phyloP scores from a whole-genome alignment of 2,329 filamentous ascomycete species.

The Botrytis cinerea region DNA sequence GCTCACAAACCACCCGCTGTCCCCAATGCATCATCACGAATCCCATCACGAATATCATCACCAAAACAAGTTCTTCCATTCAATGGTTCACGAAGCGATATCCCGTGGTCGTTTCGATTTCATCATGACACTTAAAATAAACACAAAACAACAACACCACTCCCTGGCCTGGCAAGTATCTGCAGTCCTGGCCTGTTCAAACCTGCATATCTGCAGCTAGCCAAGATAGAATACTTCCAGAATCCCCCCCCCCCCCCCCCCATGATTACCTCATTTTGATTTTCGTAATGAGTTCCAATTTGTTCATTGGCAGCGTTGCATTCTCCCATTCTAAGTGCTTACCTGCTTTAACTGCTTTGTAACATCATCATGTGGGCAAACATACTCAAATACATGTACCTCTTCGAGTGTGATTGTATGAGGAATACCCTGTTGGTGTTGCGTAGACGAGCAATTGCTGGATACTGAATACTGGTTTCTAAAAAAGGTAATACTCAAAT shows the following conservation, averaged over 20 bases:
- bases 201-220: conserved; percentile 13
- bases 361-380: neutral
- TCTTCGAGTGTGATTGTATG: conserved; percentile 1
- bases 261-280: conserved; percentile 23
- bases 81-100: neutral
- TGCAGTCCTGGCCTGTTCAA: conserved; percentile 10
- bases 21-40: conserved; percentile 10
- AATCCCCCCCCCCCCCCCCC: conserved; percentile 1
- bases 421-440: neutral
- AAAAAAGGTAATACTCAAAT: neutral
- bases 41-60: conserved; percentile 12
- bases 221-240: conserved; percentile 23
- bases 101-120: conserved; percentile 10
- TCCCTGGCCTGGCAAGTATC: conserved; percentile 6
- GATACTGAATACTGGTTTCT: neutral
- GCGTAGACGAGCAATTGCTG: neutral
- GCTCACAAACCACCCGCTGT: conserved; percentile 11
- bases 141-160: conserved; percentile 10
- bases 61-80: conserved; percentile 2
- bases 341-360: conserved; percentile 11
- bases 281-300: neutral
- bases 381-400: neutral
- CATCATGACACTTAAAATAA: conserved; percentile 13
- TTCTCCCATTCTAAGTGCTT: conserved; percentile 23
- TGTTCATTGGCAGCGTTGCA: neutral